These are phyloP conservation scores for Boletellus emodensis DNA, from an alignment of 768 basidiomycete genomes.

Conservation along the genomic window DNA sequence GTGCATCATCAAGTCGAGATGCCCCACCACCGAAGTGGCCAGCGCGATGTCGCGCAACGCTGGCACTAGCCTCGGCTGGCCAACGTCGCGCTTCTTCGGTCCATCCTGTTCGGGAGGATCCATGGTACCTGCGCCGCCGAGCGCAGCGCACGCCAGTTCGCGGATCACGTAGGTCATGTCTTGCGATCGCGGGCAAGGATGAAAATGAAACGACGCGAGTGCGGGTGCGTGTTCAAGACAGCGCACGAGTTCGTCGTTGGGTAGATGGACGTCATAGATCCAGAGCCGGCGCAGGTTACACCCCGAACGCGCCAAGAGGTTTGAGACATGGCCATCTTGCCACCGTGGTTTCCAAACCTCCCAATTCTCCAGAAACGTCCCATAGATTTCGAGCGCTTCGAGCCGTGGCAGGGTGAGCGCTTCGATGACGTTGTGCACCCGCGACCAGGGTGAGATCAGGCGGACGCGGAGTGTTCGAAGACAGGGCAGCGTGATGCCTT, in stretches of 20 bases:
- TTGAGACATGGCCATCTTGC: conserved; percentile 12
- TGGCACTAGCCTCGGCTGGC: background rate
- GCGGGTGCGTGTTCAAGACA: conserved; percentile 13
- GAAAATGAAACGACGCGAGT: conserved; percentile 11
- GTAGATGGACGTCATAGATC: conserved; percentile 13
- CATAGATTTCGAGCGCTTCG: conserved; percentile 17
- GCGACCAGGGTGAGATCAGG: background rate
- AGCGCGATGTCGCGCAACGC: conserved; percentile 14
- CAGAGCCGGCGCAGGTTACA: conserved; percentile 14
- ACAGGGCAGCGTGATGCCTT: conserved; percentile 5
- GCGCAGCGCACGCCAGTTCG: background rate
- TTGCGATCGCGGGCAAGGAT: conserved; percentile 17
- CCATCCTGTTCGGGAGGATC: background rate
- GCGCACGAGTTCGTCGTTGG: conserved; percentile 16
- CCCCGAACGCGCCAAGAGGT: conserved; percentile 15
- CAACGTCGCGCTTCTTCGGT: background rate
- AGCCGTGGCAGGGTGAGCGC: conserved; percentile 16
- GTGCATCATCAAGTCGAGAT: too few relatives aligned
- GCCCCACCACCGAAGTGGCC: background rate
- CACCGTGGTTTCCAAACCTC: background rate
- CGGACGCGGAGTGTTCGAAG: conserved; percentile 20
- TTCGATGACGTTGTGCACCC: conserved; percentile 4
- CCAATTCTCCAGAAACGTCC: background rate
- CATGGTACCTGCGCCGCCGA: background rate
- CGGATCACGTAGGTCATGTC: conserved; percentile 8